Base-by-base conservation (phyloP, 164 flowering plant genomes). In the Vitis riparia region DNA sequence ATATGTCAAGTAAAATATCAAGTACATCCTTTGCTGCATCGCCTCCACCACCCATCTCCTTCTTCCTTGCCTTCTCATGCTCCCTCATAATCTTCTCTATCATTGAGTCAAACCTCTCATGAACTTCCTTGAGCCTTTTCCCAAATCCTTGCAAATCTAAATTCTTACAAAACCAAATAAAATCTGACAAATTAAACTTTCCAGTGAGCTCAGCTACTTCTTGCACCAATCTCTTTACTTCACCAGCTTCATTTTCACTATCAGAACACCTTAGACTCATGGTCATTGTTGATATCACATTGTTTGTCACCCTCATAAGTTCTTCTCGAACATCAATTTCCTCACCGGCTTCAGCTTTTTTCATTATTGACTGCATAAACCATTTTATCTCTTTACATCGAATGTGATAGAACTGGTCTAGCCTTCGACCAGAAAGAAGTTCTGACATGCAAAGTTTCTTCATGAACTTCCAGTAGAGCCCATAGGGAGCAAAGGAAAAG, bases 391-490 rank as follows among this genome's bases (percentile, higher is more conserved):
- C 85, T 27, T 75, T 67, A 0, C 62, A 56, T 19, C 86, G 51
- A 14, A 84, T 44, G 0, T 59, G 74, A 1, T 60, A 14, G 10
- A 80, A 59, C 44, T 59, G 58, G 49, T 76, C 68, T 0, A 86
- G 71, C 27, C 73, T 72, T 49, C 23, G 57, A 10, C 67, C 71
- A 0, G 76, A 71, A 0, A 88, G 78, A 15, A 88, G 79, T 63
- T 82, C 75, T 4, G 82, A 59, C 82, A 84, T 79, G 77, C 80
- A 75, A 1, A 86, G 55, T 27, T 83, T 86, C 73, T 84, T 86
- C 77, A 86, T 81, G 80, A 86, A 88, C 68, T 75, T 77, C 89
- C 89, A 88, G 52, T 81, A 76, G 0, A 80, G 71, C 29, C 88
- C 91, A 63, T 82, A 82, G 3, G 79, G 80, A 0, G 84, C 76